Base-by-base conservation (phyloP, 116 monocot genomes). In the Cymodocea nodosa region DNA sequence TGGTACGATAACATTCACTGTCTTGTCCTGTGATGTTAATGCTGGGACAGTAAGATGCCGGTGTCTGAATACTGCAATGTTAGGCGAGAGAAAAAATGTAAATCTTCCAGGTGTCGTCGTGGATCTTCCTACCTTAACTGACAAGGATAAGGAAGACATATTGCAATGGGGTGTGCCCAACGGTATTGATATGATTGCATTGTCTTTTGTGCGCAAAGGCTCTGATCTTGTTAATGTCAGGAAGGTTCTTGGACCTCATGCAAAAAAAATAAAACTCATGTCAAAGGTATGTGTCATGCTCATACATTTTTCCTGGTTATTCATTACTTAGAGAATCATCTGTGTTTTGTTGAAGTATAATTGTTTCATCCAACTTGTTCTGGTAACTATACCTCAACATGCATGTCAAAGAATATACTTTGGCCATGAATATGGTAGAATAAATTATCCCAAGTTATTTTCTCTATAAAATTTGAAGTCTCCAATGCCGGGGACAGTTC, bases 51-150 rank as follows among this genome's bases (percentile, higher is more conserved):
- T 83, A 22, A 66, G 53, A 64, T 83, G 83, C 55, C 62, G 71
- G 15, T 83, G 79, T 11, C 70, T 79, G 19, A 83, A 79, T 58
- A 71, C 73, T 63, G 79, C 83, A 2, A 50, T 68, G 0, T 62
- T 83, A n/a, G 79, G 83, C 15, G 83, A 83, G 64, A 76, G 83
- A 67, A 83, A 83, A 73, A 83, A 83, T 56, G 83, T 83, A 11
- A 83, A 83, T 66, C 79, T 83, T 39, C 83, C 83, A 16, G 83
- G 83, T 40, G 70, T 83, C 20, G 70, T 83, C 0, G 83, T 83
- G 20, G 83, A 83, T 50, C 79, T 83, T 18, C 83, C 83, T 20
- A 83, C 83, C 16, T 60, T 83, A 37, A 83, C 83, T 9, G 76
- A 79, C 34, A 83, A 83, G 71, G 83, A 83, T 56, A 77, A 77